Evolutionary conservation across 1,139 yeast species (phyloP).

Genomic region (Nakaseomyces glabratus): DNA sequence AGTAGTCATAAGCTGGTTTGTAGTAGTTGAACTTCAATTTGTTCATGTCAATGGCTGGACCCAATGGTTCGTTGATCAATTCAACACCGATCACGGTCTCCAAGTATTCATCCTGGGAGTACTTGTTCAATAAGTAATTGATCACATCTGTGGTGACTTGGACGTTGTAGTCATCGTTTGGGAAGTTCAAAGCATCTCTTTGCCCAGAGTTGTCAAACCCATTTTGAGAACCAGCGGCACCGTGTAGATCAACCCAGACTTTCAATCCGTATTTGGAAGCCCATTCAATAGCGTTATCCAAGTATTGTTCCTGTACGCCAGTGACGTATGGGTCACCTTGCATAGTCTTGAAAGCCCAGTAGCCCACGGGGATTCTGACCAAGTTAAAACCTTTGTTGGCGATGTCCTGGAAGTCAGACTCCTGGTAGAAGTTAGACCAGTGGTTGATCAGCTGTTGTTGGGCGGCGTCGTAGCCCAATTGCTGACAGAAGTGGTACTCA

Average conservation of each 20-base stretch:
- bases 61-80: slow-evolving; percentile 83
- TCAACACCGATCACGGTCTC: slow-evolving; percentile 81
- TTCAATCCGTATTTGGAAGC: slow-evolving; percentile 51
- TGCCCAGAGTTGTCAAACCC: slow-evolving; percentile 94
- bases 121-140: slow-evolving; percentile 42
- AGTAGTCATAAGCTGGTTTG: slow-evolving; percentile 30
- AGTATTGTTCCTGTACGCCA: slow-evolving; percentile 70
- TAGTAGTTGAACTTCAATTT: slow-evolving; percentile 48
- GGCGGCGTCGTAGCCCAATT: slow-evolving; percentile 57
- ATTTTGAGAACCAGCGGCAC: slow-evolving; percentile 95
- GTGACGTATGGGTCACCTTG: slow-evolving; percentile 76
- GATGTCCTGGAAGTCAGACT: slow-evolving; percentile 59
- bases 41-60: slow-evolving; percentile 52
- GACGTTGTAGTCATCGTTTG: slow-evolving; percentile 40
- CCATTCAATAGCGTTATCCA: slow-evolving; percentile 76
- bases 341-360: slow-evolving; percentile 77
- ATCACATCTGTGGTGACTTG: slow-evolving; percentile 30
- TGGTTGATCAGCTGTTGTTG: slow-evolving; percentile 47
- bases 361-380: slow-evolving; percentile 88
- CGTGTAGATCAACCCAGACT: slow-evolving; percentile 90
- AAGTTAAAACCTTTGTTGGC: slow-evolving; percentile 63
- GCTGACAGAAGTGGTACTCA: slow-evolving; percentile 63
- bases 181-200: slow-evolving; percentile 57
- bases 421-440: slow-evolving; percentile 75
- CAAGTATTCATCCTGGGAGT: slow-evolving; percentile 53